Base-by-base conservation (phyloP, 257 asterid genomes). In the Solanum sejunctum region DNA sequence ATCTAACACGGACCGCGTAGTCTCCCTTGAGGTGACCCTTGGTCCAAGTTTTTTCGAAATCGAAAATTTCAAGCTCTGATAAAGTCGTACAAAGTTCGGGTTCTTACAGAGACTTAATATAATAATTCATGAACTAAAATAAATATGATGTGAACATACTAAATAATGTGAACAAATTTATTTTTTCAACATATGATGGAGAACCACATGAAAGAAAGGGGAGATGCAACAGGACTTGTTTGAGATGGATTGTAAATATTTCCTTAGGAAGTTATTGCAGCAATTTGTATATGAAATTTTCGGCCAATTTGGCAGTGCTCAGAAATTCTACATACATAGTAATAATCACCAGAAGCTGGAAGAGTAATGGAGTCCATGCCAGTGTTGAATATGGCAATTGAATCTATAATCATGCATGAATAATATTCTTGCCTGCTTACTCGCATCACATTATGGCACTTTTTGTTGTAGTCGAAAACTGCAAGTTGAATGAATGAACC, bases 371-470 rank as follows among this genome's bases (percentile, higher is more conserved):
- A 77, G 72, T 84, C 69, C 1, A 49, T 84, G 47, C 84, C 66
- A 3, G 83, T 84, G 26, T 43, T 77, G 43, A 72, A 77, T 58
- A 54, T 77, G 67, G 67, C 75, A 18, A 84, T 58, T 52, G 86
- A 80, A 36, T 51, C 8, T n/a, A 67, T 58, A n/a, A 58, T 45
- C n/a, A 43, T 77, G 56, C 86, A 84, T 45, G 84, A 41, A 3
- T 28, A 10, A 49, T 45, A 84, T n/a, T 84, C 79, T 20, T 11
- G 12, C 3, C 17, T 43, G 6, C 26, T 73, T 47, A 75, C 86
- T 84, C 77, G 84, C 77, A 84, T 47, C 58, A 77, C 86, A 61
- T 77, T 77, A 51, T 84, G 86, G 32, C 57, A 84, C 36, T 75
- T 66, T 7, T 54, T 81, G 83, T 45, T 77, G 56, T 77, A 77